Base-by-base conservation (phyloP, 257 asterid species). In the Ophiorrhiza pumila region DNA sequence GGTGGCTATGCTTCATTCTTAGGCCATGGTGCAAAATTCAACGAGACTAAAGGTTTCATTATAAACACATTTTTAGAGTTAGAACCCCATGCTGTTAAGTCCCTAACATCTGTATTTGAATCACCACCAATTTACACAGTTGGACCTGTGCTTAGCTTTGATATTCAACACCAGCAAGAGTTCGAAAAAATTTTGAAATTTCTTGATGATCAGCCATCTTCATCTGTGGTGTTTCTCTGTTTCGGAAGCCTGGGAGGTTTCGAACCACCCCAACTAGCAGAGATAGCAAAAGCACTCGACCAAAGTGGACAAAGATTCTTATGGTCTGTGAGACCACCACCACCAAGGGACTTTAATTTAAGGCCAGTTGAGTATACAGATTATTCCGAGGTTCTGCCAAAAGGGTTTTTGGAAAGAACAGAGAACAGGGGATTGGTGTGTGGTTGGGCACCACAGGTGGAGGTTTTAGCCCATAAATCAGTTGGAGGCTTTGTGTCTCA, bases 401-500 rank as follows among this genome's bases (percentile, higher is more conserved):
- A 70, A 23, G 74, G 74, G 17, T 70, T 70, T 43, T 25, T 70
- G 65, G 53, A 53, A 39, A 42, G 74, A n/a, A 55, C 39, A 14
- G 20, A 70, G 43, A 25, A 70, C 22, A 42, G 53, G 23, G 74
- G 74, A 55, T 12, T 70, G 53, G 74, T 70, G 65, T 70, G 74
- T 25, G 46, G 52, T 2, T 70, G 74, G 74, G 42, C 74, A 18
- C 74, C 65, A 1, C 74, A 70, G 39, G 4, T 70, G 74, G 65
- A 70, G 15, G 41, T 70, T 41, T n/a, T 70, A 2, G 74, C 50
- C 14, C 74, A 70, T 39, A 45, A 70, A 23, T 52, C 65, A 2
- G 65, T 70, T 49, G 74, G 74, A 5, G 74, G 74, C 2, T 70
- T 70, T 39, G 74, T 70, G 3, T 70, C 74, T 37, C 74, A 70